Evolutionary conservation across 192 early-diverging fungal genomes (phyloP).

Genomic region (Geranomyces michiganensis): DNA sequence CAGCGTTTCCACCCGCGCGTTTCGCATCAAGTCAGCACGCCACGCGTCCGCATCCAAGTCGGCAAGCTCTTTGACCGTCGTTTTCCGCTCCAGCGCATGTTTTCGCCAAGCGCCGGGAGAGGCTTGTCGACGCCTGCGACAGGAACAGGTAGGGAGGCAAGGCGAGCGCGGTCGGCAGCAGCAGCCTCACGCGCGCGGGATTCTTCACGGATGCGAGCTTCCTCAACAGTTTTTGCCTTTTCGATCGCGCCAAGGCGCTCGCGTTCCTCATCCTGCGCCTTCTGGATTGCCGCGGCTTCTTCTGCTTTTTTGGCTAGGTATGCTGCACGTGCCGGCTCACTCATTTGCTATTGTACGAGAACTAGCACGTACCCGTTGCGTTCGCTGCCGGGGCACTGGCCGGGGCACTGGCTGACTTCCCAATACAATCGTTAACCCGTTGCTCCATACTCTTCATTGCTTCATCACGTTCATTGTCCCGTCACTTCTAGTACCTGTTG

Average conservation of each 20-base stretch:
- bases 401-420: too few species aligned
- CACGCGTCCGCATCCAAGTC: constrained; percentile 27
- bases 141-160: too few species aligned
- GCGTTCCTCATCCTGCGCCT: constrained; percentile 16
- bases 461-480: too few species aligned
- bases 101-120: too few species aligned
- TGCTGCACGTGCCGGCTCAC: constrained; percentile 22
- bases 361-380: too few species aligned
- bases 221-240: neutral
- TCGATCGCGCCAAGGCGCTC: neutral
- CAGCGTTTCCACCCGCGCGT: too few species aligned
- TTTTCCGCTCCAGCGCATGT: constrained; percentile 22
- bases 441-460: too few species aligned
- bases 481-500: too few species aligned
- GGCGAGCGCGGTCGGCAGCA: neutral
- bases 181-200: neutral
- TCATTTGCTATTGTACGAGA: constrained; percentile 23
- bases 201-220: neutral
- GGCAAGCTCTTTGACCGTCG: constrained; percentile 18
- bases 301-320: constrained; percentile 28
- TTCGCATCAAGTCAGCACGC: constrained; percentile 16
- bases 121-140: too few species aligned
- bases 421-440: too few species aligned
- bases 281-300: constrained; percentile 4
- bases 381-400: too few species aligned